phyloP scores from a whole-genome alignment of 352 stramenopile species.

The Nothophytophthora sp. region DNA sequence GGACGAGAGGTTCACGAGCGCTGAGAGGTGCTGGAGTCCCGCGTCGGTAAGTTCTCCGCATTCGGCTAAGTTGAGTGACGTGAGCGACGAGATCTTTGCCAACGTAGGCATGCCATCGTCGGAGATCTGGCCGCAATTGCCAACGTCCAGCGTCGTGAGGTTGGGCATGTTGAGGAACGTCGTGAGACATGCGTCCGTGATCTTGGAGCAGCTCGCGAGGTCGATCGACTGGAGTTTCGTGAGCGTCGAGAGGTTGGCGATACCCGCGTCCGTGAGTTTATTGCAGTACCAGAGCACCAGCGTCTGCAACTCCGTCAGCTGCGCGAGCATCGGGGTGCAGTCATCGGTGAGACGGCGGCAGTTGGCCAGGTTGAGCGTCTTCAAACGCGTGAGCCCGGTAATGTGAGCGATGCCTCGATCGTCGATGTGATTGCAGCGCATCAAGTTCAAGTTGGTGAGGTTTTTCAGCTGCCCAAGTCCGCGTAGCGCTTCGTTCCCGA shows the following conservation, averaged over 20 bases:
- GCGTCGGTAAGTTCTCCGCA: slow-evolving; percentile 70
- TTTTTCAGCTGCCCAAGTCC: slow-evolving; percentile 56
- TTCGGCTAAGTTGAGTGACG: slow-evolving; percentile 71
- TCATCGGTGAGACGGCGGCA: slow-evolving; percentile 78
- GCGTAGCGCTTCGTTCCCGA: slow-evolving; percentile 59
- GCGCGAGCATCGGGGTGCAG: slow-evolving; percentile 36
- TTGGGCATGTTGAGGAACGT: slow-evolving; percentile 53
- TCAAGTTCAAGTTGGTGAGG: slow-evolving; percentile 77
- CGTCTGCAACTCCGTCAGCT: slow-evolving; percentile 53
- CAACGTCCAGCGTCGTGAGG: slow-evolving; percentile 74
- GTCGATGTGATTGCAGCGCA: slow-evolving; percentile 79
- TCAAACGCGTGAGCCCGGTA: slow-evolving; percentile 41
- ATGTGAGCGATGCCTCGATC: slow-evolving; percentile 54
- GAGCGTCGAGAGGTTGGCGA: slow-evolving; percentile 39
- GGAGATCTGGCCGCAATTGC: slow-evolving; percentile 78
- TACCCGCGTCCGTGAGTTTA: slow-evolving; percentile 73
- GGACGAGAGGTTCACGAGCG: slow-evolving; percentile 48
- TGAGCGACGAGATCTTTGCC: slow-evolving; percentile 51
- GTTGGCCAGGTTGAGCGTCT: slow-evolving; percentile 79
- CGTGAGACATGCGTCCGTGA: slow-evolving; percentile 54
- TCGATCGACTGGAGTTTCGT: slow-evolving; percentile 67
- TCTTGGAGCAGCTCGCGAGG: slow-evolving; percentile 70
- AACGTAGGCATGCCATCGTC: slow-evolving; percentile 58
- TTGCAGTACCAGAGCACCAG: slow-evolving; percentile 87
- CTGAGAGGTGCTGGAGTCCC: slow-evolving; percentile 46